Evolutionary conservation across 331 rosid species (phyloP).

Genomic region (Phaseolus coccineus): DNA sequence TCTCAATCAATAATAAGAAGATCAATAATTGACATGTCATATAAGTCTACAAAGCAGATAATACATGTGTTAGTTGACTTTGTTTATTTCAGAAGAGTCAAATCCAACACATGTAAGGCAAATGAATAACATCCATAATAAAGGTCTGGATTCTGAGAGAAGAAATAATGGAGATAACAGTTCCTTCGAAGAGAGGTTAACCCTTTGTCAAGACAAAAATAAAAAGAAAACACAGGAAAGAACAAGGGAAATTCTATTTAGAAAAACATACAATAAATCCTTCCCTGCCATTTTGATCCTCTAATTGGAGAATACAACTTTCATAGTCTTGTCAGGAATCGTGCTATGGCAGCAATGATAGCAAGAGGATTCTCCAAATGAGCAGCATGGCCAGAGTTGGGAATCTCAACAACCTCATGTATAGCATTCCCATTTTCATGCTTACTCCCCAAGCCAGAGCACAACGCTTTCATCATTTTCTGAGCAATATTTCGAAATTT

Average conservation of each 20-base stretch:
- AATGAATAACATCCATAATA: not conserved
- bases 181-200: not conserved
- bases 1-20: too few relatives aligned
- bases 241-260: not conserved
- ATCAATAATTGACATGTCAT: too few relatives aligned
- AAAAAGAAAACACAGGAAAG: not conserved
- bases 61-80: too few relatives aligned
- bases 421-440: conserved; percentile 41
- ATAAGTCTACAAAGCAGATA: too few relatives aligned
- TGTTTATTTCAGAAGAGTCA: not conserved
- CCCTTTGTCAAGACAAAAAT: not conserved
- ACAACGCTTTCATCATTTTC: conserved; percentile 55
- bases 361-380: conserved; percentile 96
- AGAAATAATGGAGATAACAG: not conserved
- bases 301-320: conserved; percentile 7
- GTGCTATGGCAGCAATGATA: conserved; percentile 64
- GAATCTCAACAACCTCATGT: conserved; percentile 70
- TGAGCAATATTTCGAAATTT: conserved; percentile 77
- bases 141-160: not conserved
- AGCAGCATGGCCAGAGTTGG: conserved; percentile 82
- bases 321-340: conserved; percentile 51
- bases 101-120: not conserved
- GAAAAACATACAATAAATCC: not conserved
- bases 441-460: conserved; percentile 40
- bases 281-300: not conserved